A percentile compares a stretch with the other conserved stretches of the same genome.
These are phyloP conservation scores for Akanthomyces muscarius DNA, from an alignment of 2,329 filamentous ascomycete species.

Conservation along the genomic window DNA sequence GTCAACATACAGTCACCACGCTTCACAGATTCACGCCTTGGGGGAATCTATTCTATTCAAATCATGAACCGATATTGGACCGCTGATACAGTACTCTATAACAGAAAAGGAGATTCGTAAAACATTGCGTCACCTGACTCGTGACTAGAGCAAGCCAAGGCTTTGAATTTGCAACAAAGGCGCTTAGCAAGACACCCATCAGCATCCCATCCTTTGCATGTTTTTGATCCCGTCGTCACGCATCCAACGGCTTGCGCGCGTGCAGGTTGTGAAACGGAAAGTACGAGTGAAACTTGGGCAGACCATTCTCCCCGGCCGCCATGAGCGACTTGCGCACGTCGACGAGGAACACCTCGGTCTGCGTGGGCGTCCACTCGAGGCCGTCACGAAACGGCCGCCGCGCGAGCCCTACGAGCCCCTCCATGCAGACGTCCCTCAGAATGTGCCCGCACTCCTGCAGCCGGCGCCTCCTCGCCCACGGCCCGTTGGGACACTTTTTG, in stretches of 20 bases:
- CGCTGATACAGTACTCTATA: not conserved
- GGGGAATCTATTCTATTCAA: not conserved
- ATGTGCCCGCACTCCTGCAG: constrained; percentile 44
- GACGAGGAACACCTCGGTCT: constrained; percentile 43
- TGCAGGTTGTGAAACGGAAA: constrained; percentile 38
- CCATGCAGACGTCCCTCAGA: constrained; percentile 39
- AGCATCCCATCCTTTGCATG: too few relatives aligned
- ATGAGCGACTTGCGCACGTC: constrained; percentile 38
- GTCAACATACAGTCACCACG: not conserved
- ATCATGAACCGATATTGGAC: not conserved
- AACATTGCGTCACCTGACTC: too few relatives aligned
- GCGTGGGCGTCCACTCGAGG: constrained; percentile 37
- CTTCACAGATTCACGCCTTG: not conserved
- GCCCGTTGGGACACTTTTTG: constrained; percentile 46
- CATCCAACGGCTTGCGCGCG: constrained; percentile 34
- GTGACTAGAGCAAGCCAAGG: not conserved
- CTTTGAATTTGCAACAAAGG: too few relatives aligned
- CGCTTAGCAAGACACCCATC: not conserved
- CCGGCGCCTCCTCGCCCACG: constrained; percentile 42
- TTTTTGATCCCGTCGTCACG: not conserved
- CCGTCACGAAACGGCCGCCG: constrained; percentile 37
- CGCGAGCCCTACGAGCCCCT: constrained; percentile 37
- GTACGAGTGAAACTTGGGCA: constrained; percentile 36
- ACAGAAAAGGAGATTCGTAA: not conserved
- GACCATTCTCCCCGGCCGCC: constrained; percentile 29